A percentile compares a stretch with the other conserved stretches of the same genome.
Evolutionary conservation across 2,329 filamentous ascomycete genomes (phyloP).

Genomic region (Pestalotiopsis sp.): DNA sequence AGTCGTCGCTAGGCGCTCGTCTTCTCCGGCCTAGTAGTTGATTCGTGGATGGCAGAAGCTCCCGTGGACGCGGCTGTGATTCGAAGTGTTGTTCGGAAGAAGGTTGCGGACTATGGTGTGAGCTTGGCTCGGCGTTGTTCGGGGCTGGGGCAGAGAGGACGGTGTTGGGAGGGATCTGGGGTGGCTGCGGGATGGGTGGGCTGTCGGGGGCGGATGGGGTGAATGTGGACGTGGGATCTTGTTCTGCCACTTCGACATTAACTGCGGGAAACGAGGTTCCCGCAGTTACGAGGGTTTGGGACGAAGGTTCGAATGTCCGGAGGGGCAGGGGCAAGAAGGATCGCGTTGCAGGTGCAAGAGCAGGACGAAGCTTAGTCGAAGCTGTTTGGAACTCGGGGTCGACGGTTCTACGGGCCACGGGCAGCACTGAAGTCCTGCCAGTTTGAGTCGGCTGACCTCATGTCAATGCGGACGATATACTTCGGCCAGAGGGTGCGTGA

Average conservation of each 20-base stretch:
- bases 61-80: slow-evolving; percentile 18
- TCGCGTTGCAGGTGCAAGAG: background rate
- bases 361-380: background rate
- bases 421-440: slow-evolving; percentile 8
- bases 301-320: background rate
- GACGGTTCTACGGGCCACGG: background rate
- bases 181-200: slow-evolving; percentile 59
- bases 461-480: slow-evolving; percentile 12
- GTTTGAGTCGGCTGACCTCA: slow-evolving; percentile 11
- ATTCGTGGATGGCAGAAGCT: slow-evolving; percentile 21
- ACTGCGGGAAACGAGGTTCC: slow-evolving; percentile 45
- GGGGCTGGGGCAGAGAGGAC: slow-evolving; percentile 42
- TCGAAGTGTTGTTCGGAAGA: slow-evolving; percentile 19
- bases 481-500: background rate
- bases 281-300: slow-evolving; percentile 29
- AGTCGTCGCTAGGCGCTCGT: slow-evolving; percentile 46
- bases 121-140: slow-evolving; percentile 18
- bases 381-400: background rate
- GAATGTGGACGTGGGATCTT: slow-evolving; percentile 51
- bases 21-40: slow-evolving; percentile 59
- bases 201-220: slow-evolving; percentile 69
- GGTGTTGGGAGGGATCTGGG: slow-evolving; percentile 49
- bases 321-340: background rate
- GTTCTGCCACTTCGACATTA: slow-evolving; percentile 73
- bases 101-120: slow-evolving; percentile 19